Percentiles rank a stretch among this genome's conserved stretches.
These are phyloP conservation scores for Starmerella vitae DNA, from an alignment of 805 yeast genomes.

Conservation along the genomic window DNA sequence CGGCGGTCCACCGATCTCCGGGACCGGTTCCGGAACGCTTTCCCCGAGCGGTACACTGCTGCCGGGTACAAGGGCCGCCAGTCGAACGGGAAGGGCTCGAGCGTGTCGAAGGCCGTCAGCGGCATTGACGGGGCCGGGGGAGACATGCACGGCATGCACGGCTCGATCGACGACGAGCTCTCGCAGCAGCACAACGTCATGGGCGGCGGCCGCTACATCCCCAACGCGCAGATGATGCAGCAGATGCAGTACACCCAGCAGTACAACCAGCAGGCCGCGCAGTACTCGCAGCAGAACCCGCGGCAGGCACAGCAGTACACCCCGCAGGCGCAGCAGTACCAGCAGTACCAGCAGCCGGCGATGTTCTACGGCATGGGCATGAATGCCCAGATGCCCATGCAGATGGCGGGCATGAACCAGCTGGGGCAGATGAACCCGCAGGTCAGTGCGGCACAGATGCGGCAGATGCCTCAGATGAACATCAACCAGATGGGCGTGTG, in stretches of 20 bases:
- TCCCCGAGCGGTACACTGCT: slow-evolving; percentile 32
- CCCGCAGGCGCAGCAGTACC: slow-evolving; percentile 13
- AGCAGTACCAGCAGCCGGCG: slow-evolving; percentile 16
- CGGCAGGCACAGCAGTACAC: slow-evolving; percentile 15
- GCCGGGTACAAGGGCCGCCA: slow-evolving; percentile 34
- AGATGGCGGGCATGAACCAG: slow-evolving; percentile 17
- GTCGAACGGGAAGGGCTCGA: slow-evolving; percentile 6
- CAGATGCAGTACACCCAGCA: slow-evolving; percentile 20
- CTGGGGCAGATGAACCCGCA: slow-evolving; percentile 17
- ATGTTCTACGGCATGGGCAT: slow-evolving; percentile 20
- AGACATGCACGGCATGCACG: slow-evolving; percentile 12
- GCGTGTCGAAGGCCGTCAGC: slow-evolving; percentile 1
- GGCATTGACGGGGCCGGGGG: slow-evolving; percentile 1
- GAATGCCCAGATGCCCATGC: slow-evolving; percentile 18
- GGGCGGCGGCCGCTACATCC: slow-evolving; percentile 18
- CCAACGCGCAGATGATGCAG: slow-evolving; percentile 19
- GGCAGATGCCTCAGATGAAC: slow-evolving; percentile 20
- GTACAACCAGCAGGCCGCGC: slow-evolving; percentile 18
- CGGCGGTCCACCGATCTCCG: slow-evolving; percentile 34
- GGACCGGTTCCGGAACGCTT: slow-evolving; percentile 35
- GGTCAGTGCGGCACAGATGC: slow-evolving; percentile 17
- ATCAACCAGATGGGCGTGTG: slow-evolving; percentile 20
- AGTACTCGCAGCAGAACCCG: slow-evolving; percentile 16
- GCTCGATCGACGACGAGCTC: slow-evolving; percentile 21
- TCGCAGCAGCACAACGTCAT: slow-evolving; percentile 19